Conservation (phyloP, 345 rosid species). For the Dipteronia dyeriana region DNA sequence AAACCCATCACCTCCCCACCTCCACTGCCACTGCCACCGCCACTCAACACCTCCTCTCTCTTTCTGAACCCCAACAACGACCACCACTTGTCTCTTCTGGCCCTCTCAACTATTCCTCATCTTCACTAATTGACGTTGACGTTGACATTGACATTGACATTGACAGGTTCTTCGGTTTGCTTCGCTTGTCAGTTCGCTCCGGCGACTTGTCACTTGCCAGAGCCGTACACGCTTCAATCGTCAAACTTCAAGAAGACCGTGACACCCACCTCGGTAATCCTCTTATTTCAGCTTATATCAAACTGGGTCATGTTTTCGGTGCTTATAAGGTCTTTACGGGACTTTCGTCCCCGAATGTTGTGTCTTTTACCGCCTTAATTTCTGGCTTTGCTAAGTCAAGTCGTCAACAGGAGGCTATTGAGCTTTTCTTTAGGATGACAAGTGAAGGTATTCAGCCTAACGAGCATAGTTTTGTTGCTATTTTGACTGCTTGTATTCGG, state of each 20-base stretch:
- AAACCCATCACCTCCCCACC: constrained; percentile 25
- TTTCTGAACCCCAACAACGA: constrained; percentile 20
- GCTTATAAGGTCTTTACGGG: constrained; percentile 53
- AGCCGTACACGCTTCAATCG: constrained; percentile 62
- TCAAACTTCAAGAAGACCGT: constrained; percentile 46
- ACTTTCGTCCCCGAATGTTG: constrained; percentile 59
- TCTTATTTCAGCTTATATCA: constrained; percentile 61
- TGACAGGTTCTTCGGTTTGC: constrained; percentile 41
- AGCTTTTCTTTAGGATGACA: constrained; percentile 64
- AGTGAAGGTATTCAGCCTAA: constrained; percentile 48
- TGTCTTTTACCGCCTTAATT: constrained; percentile 65
- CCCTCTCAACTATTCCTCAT: constrained; percentile 15
- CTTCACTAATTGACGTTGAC: constrained; percentile 18
- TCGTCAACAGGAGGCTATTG: constrained; percentile 51
- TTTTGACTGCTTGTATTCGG: constrained; percentile 57
- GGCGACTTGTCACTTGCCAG: constrained; percentile 48
- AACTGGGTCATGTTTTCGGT: constrained; percentile 51
- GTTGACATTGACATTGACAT: constrained; percentile 29
- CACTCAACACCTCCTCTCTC: constrained; percentile 15
- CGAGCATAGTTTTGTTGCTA: constrained; percentile 50
- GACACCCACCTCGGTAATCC: constrained; percentile 49
- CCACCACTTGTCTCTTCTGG: constrained; percentile 7
- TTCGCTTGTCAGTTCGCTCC: constrained; percentile 52
- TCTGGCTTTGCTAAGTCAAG: constrained; percentile 58
- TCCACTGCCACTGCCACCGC: constrained; percentile 12